Evolutionary conservation across 208 protist genomes (phyloP).

Genomic region (Kentomonas sorsogonicus): DNA sequence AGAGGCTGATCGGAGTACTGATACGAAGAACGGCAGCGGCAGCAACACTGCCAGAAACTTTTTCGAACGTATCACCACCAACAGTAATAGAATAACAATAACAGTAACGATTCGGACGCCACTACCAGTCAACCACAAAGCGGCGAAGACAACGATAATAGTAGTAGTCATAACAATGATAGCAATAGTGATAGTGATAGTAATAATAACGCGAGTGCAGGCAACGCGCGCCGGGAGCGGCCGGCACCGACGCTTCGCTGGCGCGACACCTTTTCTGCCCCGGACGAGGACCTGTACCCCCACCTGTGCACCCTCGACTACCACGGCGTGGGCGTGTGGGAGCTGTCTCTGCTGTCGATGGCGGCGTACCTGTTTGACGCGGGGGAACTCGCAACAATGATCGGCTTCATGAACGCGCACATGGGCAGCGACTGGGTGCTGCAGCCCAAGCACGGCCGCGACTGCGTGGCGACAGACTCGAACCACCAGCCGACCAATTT

Average conservation of each 20-base stretch:
- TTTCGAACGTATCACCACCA: too few species aligned
- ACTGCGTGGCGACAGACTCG: constrained; percentile 41
- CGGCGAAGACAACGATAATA: constrained; percentile 1
- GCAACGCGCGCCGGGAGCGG: too few species aligned
- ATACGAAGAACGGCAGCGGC: too few species aligned
- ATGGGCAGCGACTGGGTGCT: constrained; percentile 63
- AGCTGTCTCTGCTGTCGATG: constrained; percentile 62
- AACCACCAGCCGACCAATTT: constrained; percentile 48
- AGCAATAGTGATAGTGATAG: too few species aligned
- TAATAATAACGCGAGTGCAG: too few species aligned
- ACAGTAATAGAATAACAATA: too few species aligned
- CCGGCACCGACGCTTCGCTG: neutral
- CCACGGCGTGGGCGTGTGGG: constrained; percentile 53
- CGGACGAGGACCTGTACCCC: constrained; percentile 65
- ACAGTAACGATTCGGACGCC: too few species aligned
- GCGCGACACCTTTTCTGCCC: constrained; percentile 14
- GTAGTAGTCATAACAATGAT: too few species aligned
- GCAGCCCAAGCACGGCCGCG: constrained; percentile 34
- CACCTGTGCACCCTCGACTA: constrained; percentile 63
- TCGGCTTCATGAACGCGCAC: constrained; percentile 61
- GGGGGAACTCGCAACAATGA: constrained; percentile 46
- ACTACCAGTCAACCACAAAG: too few species aligned
- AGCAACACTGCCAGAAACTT: too few species aligned
- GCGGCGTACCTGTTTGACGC: constrained; percentile 57
- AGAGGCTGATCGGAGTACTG: too few species aligned